Base-by-base conservation (phyloP, 2,329 filamentous ascomycete genomes). In the Stemphylium vesicarium region DNA sequence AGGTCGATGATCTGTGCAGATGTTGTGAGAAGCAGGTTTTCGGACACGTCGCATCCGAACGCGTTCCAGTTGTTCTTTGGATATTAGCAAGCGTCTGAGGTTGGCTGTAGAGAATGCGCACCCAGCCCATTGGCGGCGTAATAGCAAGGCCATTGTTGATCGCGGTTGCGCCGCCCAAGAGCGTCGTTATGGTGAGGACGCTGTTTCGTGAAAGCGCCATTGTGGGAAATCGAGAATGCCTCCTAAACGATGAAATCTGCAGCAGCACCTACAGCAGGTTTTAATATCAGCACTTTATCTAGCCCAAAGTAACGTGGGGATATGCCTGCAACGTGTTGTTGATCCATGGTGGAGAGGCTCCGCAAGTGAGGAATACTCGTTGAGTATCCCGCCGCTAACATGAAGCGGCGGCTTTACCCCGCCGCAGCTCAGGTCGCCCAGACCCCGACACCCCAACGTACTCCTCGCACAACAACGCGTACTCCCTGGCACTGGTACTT, bases 41-140 rank as follows among this genome's bases (percentile, higher is more conserved):
- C 68, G n/a, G 65, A 67, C 4, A 69, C 68, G 22, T 66, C 64
- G 51, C 64, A 68, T 7, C 64, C 64, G 39, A 68, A 68, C 3
- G 63, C 62, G 16, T 68, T 68, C 64, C 64, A 68, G 32, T 66
- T 66, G 52, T 66, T 66, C 64, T 66, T 43, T 10, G 24, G 2
- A 7, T 2, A 16, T 54, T 26, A 54, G 46, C 31, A 9, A 24
- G 6, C 18, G 16, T 13, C 22, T 8, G 6, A 22, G 22, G 11
- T 13, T 9, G 10, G 9, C 6, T 2, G 16, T 15, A 18, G 16
- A 4, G 4, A 10, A 22, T 11, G 26, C 52, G 39, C 41, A 67
- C 64, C 64, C 64, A 66, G 31, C 64, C 64, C 62, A 66, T 66
- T 20, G 60, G 60, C 5, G 64, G 64, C 40, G 64, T 66, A 12